phyloP scores from a whole-genome alignment of 768 basidiomycete genomes.

The Myochromella boudieri region DNA sequence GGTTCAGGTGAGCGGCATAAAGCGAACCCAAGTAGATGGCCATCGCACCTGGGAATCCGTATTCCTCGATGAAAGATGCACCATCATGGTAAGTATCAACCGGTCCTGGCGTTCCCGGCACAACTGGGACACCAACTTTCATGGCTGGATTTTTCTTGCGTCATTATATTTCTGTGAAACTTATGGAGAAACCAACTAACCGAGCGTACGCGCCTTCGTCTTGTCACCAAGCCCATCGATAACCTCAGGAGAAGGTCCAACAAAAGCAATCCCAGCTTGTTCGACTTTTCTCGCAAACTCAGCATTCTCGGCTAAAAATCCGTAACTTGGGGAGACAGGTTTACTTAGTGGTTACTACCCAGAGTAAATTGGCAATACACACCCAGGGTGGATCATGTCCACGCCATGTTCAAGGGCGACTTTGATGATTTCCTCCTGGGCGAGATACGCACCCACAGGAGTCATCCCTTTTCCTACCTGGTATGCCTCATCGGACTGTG shows the following conservation, averaged over 20 bases:
- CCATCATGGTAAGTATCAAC: constrained; percentile 80
- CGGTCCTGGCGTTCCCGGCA: constrained; percentile 97
- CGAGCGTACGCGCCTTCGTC: constrained; percentile 92
- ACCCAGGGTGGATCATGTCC: constrained; percentile 99
- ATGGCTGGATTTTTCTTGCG: constrained; percentile 54
- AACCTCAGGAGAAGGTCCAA: constrained; percentile 93
- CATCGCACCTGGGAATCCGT: constrained; percentile 83
- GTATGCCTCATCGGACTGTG: constrained; percentile 95
- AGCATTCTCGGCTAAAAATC: constrained; percentile 97
- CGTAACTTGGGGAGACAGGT: constrained; percentile 59
- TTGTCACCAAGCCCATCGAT: constrained; percentile 99
- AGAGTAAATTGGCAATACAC: constrained; percentile 20
- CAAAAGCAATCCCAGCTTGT: constrained; percentile 94
- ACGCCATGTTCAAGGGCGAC: constrained; percentile 98
- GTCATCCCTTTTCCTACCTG: constrained; percentile 96
- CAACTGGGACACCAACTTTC: constrained; percentile 90
- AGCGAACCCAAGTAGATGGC: not conserved
- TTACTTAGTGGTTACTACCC: not conserved
- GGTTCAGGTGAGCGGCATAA: constrained; percentile 5
- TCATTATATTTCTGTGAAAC: constrained; percentile 3
- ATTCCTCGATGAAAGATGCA: constrained; percentile 87
- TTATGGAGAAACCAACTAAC: constrained; percentile 37
- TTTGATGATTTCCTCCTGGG: constrained; percentile 95
- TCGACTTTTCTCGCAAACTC: constrained; percentile 97
- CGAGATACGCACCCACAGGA: constrained; percentile 95